Percentiles rank a stretch among this genome's conserved stretches.
Evolutionary conservation across 2,329 filamentous ascomycete genomes (phyloP).

Genomic region (Xylaria sp.): DNA sequence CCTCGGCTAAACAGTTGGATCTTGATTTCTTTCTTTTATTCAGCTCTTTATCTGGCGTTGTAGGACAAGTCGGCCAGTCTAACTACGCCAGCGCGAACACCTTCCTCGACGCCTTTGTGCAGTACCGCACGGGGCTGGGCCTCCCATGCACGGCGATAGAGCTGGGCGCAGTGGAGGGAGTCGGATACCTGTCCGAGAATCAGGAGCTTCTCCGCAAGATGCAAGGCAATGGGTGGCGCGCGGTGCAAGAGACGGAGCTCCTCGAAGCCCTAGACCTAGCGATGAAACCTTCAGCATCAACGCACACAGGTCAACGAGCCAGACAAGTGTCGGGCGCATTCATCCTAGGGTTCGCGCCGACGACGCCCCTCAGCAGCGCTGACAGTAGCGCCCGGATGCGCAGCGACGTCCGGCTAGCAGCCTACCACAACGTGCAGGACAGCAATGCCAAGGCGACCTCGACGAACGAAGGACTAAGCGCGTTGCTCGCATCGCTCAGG

Average conservation of each 20-base stretch:
- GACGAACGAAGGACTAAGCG: neutral
- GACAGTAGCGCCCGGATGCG: neutral
- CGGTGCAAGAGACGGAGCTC: too few relatives aligned
- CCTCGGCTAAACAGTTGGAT: constrained; percentile 37
- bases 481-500: neutral
- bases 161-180: too few relatives aligned
- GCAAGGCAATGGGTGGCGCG: too few relatives aligned
- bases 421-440: neutral
- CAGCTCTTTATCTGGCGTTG: constrained; percentile 46
- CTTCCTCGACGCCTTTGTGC: constrained; percentile 51
- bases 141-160: too few relatives aligned
- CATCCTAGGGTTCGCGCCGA: neutral
- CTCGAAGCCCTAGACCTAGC: too few relatives aligned
- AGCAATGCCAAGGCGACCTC: neutral
- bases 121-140: too few relatives aligned
- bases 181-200: too few relatives aligned
- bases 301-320: too few relatives aligned
- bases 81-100: constrained; percentile 54
- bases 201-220: too few relatives aligned
- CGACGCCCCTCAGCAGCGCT: neutral
- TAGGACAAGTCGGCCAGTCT: constrained; percentile 48
- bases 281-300: too few relatives aligned
- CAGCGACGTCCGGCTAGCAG: neutral
- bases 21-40: constrained; percentile 56
- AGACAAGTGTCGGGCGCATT: neutral